These are phyloP conservation scores for Candida dubliniensis DNA, from an alignment of 1,139 yeast genomes.

Conservation along the genomic window DNA sequence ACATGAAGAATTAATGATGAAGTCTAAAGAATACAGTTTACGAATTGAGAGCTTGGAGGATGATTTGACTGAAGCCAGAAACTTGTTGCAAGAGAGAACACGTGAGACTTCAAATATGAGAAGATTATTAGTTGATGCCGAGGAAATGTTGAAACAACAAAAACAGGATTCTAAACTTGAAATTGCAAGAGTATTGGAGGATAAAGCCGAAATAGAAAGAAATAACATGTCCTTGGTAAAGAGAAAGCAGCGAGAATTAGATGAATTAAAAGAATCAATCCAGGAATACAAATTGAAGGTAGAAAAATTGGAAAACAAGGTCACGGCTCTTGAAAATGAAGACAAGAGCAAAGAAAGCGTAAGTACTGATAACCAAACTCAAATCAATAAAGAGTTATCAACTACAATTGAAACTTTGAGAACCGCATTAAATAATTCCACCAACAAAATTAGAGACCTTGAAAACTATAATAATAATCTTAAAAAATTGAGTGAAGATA, in stretches of 20 bases:
- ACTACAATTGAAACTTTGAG: slow-evolving; percentile 49
- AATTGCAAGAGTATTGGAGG: slow-evolving; percentile 46
- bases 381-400: slow-evolving; percentile 13
- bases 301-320: slow-evolving; percentile 40
- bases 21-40: slow-evolving; percentile 61
- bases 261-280: slow-evolving; percentile 38
- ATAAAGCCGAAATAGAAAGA: slow-evolving; percentile 57
- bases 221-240: slow-evolving; percentile 50
- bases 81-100: slow-evolving; percentile 73
- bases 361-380: slow-evolving; percentile 21
- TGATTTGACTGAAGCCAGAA: slow-evolving; percentile 72
- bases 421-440: slow-evolving; percentile 50
- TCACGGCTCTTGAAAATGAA: slow-evolving; percentile 23
- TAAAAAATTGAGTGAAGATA: slow-evolving; percentile 67
- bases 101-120: slow-evolving; percentile 77
- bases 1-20: slow-evolving; percentile 73
- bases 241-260: slow-evolving; percentile 52
- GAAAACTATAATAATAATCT: slow-evolving; percentile 59
- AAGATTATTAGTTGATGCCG: slow-evolving; percentile 65
- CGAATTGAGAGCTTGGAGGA: slow-evolving; percentile 73
- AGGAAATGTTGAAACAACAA: slow-evolving; percentile 54
- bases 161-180: slow-evolving; percentile 34
- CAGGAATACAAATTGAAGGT: slow-evolving; percentile 30
- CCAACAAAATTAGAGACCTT: slow-evolving; percentile 51
- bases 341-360: not conserved